These are phyloP conservation scores for Epichloe typhina DNA, from an alignment of 2,329 filamentous ascomycete genomes.

Conservation along the genomic window DNA sequence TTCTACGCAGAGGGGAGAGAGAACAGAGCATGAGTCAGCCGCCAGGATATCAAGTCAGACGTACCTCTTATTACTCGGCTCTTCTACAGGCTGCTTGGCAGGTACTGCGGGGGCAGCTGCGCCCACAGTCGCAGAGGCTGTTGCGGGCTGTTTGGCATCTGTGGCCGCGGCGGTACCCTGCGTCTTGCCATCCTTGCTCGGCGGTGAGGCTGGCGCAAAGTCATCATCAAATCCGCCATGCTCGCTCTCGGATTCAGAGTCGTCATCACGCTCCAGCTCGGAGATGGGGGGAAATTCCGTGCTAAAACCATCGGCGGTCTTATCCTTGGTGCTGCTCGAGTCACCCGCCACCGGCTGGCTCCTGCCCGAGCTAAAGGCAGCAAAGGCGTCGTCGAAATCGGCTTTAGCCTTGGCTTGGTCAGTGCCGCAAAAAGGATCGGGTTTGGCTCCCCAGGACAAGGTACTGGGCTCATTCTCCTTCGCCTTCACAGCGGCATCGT, in stretches of 20 bases:
- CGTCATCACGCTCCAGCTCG: slow-evolving; percentile 68
- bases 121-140: neutral
- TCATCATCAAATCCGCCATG: slow-evolving; percentile 86
- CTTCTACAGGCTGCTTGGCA: slow-evolving; percentile 14
- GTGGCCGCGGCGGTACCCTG: neutral
- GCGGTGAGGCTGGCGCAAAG: slow-evolving; percentile 56
- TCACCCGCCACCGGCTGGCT: slow-evolving; percentile 27
- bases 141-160: slow-evolving; percentile 2
- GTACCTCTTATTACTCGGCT: slow-evolving; percentile 15
- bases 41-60: neutral
- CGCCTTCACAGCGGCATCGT: slow-evolving; percentile 7
- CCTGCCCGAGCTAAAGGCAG: slow-evolving; percentile 51
- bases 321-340: slow-evolving; percentile 24
- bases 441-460: slow-evolving; percentile 6
- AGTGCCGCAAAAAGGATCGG: slow-evolving; percentile 39
- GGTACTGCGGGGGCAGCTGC: slow-evolving; percentile 11
- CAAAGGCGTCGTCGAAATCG: slow-evolving; percentile 78
- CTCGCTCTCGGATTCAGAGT: slow-evolving; percentile 70
- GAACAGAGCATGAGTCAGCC: no score
- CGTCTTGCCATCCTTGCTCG: slow-evolving; percentile 18
- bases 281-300: slow-evolving; percentile 87
- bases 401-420: slow-evolving; percentile 54
- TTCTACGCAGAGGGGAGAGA: neutral
- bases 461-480: slow-evolving; percentile 8
- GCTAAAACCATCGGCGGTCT: slow-evolving; percentile 42